phyloP scores from a whole-genome alignment of 768 basidiomycete genomes.

The Amanita inopinata region DNA sequence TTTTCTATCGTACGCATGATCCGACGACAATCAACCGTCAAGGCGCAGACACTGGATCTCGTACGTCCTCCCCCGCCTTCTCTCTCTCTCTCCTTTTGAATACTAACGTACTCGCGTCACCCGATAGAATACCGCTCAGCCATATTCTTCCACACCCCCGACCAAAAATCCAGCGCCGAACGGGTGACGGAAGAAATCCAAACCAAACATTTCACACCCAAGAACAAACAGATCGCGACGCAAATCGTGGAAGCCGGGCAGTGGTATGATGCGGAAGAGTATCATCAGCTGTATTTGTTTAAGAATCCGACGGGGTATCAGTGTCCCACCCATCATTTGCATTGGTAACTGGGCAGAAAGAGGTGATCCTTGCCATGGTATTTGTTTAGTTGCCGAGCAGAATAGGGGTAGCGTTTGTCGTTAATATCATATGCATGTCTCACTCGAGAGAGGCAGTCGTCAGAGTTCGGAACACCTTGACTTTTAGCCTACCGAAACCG shows the following conservation, averaged over 20 bases:
- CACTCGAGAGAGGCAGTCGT: too few relatives aligned
- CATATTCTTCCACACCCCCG: conserved; percentile 72
- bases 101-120: not conserved
- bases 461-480: too few relatives aligned
- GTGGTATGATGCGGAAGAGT: conserved; percentile 82
- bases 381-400: too few relatives aligned
- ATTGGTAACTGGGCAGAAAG: conserved; percentile 49
- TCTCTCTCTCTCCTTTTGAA: not conserved
- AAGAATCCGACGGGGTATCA: conserved; percentile 87
- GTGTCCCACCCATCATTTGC: conserved; percentile 79
- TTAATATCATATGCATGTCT: too few relatives aligned
- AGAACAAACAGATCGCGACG: conserved; percentile 68
- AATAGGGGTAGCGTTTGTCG: too few relatives aligned
- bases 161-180: conserved; percentile 64
- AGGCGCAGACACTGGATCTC: conserved; percentile 68
- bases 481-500: too few relatives aligned
- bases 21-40: conserved; percentile 79
- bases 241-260: conserved; percentile 55
- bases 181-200: conserved; percentile 78
- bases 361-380: too few relatives aligned
- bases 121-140: conserved; percentile 81
- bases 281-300: conserved; percentile 76
- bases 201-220: conserved; percentile 69
- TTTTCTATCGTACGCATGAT: conserved; percentile 93
- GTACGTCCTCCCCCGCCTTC: conserved; percentile 33